Base-by-base conservation (phyloP, 1,284 basidiomycete species). In the Heterobasidion irregulare region DNA sequence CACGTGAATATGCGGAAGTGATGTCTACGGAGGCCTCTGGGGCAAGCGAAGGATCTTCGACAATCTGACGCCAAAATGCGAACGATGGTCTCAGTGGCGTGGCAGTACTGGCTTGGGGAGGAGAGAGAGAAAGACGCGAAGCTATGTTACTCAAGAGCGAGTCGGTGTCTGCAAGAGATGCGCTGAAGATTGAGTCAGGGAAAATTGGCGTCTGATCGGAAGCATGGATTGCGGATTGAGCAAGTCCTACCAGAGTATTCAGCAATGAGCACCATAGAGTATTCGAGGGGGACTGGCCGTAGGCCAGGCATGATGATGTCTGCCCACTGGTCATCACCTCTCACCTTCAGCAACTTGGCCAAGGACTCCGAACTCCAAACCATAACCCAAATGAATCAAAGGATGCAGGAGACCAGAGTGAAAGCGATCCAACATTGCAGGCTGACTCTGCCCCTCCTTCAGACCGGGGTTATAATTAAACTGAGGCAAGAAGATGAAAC, bases 301-400 rank as follows among this genome's bases (percentile, higher is more conserved):
- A 48, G n/a, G 18, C 2, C 35, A 32, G 2, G 54, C 9, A 52
- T 19, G 2, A 12, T 6, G 36, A 16, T 55, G 26, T 35, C 52
- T 34, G 16, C 8, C 26, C 15, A 26, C 15, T 15, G 53, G 45
- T 51, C 35, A 38, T 12, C 10, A 41, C 16, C 15, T 8, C 65
- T 7, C 53, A 82, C 84, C 84, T 75, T 88, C 84, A 2, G 79
- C 78, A 13, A 83, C 66, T 63, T 85, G 77, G 5, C 86, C 86
- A 2, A 74, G 75, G 12, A 86, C 63, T 5, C 75, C 75, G 60
- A 88, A 85, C 62, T 88, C 86, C 4, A 75, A 65, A 2, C 83
- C 86, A 64, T 83, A 84, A 1, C 82, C 84, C 0, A 72, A 61
- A 57, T 86, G 83, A 38, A 89, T 86, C 57, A 86, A 64, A 0